These are phyloP conservation scores for Cytospora leucostoma DNA, from an alignment of 2,329 filamentous ascomycete genomes.

Conservation along the genomic window DNA sequence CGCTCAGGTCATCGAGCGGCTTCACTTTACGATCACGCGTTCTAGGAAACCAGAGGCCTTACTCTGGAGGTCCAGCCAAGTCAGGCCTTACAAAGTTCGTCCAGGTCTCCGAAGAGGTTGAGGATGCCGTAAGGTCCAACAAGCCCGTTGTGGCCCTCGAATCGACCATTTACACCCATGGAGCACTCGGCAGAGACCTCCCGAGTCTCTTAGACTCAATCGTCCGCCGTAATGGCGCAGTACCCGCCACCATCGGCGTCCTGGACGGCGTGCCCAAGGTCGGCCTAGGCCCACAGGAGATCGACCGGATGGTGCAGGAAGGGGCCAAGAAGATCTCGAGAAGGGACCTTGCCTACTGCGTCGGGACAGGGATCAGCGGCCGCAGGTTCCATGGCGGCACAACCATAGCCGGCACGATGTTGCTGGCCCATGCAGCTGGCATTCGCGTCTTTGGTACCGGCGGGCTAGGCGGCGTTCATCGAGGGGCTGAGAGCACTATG, in stretches of 20 bases:
- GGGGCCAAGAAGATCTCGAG: slow-evolving; percentile 82
- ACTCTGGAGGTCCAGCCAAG: background rate
- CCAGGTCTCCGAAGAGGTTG: slow-evolving; percentile 78
- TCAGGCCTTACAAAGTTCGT: slow-evolving; percentile 52
- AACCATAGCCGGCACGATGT: slow-evolving; percentile 90
- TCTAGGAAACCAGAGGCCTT: background rate
- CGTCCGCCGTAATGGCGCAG: slow-evolving; percentile 76
- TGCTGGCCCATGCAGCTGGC: slow-evolving; percentile 81
- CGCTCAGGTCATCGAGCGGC: background rate
- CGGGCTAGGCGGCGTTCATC: slow-evolving; percentile 90
- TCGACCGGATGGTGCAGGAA: slow-evolving; percentile 71
- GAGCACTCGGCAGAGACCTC: slow-evolving; percentile 71
- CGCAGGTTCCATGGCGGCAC: slow-evolving; percentile 81
- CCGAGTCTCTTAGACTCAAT: slow-evolving; percentile 69
- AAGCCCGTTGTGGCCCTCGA: slow-evolving; percentile 90
- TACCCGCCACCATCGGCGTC: slow-evolving; percentile 90
- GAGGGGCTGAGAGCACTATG: slow-evolving; percentile 82
- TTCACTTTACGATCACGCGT: background rate
- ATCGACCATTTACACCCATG: slow-evolving; percentile 96
- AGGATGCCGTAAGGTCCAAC: slow-evolving; percentile 70
- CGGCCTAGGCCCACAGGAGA: slow-evolving; percentile 71
- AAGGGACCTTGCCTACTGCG: slow-evolving; percentile 80
- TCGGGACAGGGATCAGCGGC: slow-evolving; percentile 69
- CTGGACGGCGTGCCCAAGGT: slow-evolving; percentile 81
- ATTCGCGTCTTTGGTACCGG: slow-evolving; percentile 95